Evolutionary conservation across 129 eudicot genomes (phyloP), one percentile per base, ranked within the genome.

Genomic region (Lactuca sativa): DNA sequence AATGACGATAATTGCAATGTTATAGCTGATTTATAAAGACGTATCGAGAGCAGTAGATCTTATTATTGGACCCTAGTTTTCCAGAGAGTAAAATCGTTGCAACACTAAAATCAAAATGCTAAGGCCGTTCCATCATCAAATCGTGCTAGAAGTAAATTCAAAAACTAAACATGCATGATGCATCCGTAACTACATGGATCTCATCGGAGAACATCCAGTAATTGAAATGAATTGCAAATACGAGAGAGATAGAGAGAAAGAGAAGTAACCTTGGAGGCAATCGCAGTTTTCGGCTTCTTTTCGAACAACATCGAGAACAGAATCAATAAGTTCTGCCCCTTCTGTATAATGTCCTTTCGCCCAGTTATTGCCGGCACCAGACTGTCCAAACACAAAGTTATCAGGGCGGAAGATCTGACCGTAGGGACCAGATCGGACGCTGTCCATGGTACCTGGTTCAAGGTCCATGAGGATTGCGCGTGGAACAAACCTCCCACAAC

Each of bases 361-460:
- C 90, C 95, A 85, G 75, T 82, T 83, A 56, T 83, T 87, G 15
- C 88, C 92, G 36, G 92, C 92, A 62, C 92, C 92, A n/a, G 82
- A 77, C 75, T 88, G 90, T 2, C 95, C 90, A 53, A 88, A 88
- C 30, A 88, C 90, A 33, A 85, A 88, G 81, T 88, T 88, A 72
- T 88, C 90, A 13, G 95, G 95, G 17, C 90, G 71, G 71, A 88
- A 88, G 56, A 88, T 88, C 82, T 85, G 87, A 0, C 95, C 95
- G 59, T 85, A 85, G 1, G 95, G 90, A 11, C 95, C 90, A n/a
- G 95, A 81, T 40, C 95, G 70, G 54, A 88, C 74, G 31, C 88
- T 82, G 67, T 88, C 95, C 95, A 88, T 88, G 80, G 95, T 88
- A 2, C 95, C 95, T 7, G 95, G 95, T 59, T 88, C 95, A 8